Evolutionary conservation across 2,329 filamentous ascomycete species (phyloP), one percentile per base, ranked within the genome.

Genomic region (Phialophora expanda): DNA sequence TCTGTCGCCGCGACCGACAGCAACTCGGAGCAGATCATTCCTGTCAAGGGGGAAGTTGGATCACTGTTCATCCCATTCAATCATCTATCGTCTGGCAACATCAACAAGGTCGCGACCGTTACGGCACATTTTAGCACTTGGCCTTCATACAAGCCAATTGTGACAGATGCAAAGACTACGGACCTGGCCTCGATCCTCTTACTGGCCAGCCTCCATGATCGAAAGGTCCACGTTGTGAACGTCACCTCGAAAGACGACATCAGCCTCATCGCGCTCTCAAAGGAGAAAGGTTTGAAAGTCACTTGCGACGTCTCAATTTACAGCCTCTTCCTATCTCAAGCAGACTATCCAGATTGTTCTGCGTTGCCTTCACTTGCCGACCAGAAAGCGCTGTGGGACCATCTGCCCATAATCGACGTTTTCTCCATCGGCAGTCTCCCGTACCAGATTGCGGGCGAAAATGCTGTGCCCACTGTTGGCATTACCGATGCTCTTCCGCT

Each of bases 61-160:
- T 92, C 90, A 22, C 83, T 93, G 51, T 93, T 92, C 80, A 90
- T 93, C 68, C 90, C 90, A 14, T 93, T 93, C 83, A 92, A 93
- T 78, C 82, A 91, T 76, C 81, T 93, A 28, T 69, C 69, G 17
- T 90, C 89, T 66, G 90, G 90, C 72, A 93, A 93, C 77, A 92
- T 93, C 77, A 92, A 87, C 84, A 92, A 92, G 81, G 90, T 93
- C 54, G 89, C 90, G 22, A 87, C 90, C 9, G 89, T 93, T 68
- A 91, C 89, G 61, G 86, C 88, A 66, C 90, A 93, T 80, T 93
- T 93, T 74, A 89, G 89, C 67, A 84, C 87, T 26, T 93, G 90
- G 90, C 90, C 90, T 41, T 81, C 83, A 3, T 88, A 87, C 81
- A 93, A 93, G 81, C 90, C 90, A 57, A 91, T 93, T 73, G 83